Conservation (phyloP, 179 eudicot species). For the Camellia oleifera region DNA sequence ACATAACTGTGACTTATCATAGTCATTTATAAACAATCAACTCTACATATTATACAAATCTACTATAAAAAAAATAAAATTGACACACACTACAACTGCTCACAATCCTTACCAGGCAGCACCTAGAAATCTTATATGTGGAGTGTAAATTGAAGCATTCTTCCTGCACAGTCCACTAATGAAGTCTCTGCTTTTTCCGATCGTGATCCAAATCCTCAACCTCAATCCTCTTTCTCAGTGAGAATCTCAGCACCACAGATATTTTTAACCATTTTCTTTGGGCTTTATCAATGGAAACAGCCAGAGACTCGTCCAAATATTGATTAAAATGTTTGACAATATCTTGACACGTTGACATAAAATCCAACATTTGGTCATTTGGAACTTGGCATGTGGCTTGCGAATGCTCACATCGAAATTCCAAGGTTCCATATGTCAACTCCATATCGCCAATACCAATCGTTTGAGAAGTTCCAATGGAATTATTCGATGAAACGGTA, state of each 20-base stretch:
- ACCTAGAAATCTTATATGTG: neutral
- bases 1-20: no score
- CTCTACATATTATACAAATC: no score
- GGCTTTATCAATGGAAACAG: neutral
- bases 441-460: constrained; percentile 28
- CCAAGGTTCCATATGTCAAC: neutral
- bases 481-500: constrained; percentile 19
- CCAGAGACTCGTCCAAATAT: neutral
- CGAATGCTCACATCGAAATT: constrained; percentile 26
- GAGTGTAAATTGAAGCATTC: neutral
- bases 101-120: neutral
- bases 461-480: neutral
- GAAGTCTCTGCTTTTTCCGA: neutral
- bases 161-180: neutral
- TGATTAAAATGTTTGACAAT: no score
- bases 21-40: no score
- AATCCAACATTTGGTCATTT: no score
- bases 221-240: no score
- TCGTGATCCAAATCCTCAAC: neutral
- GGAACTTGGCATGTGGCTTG: neutral
- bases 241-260: neutral
- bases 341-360: no score
- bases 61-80: no score
- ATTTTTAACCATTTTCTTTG: neutral
- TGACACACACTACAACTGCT: neutral